Conservation (phyloP, 768 basidiomycete species). For the Grammothele lineata region DNA sequence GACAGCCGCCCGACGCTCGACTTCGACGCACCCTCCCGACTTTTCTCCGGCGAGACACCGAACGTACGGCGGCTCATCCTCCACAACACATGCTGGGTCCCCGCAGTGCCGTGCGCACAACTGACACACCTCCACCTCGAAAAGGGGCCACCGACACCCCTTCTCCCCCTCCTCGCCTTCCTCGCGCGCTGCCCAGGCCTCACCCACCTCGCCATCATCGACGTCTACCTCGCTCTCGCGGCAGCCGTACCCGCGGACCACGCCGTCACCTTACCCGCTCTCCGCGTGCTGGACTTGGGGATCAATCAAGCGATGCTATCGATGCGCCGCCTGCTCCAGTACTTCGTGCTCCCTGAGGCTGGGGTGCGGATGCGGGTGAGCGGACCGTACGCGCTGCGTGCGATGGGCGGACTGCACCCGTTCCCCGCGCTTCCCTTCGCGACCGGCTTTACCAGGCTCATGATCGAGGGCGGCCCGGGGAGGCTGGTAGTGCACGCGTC, state of each 20-base stretch:
- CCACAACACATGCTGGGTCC: constrained; percentile 11
- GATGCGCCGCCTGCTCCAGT: constrained; percentile 8
- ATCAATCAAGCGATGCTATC: constrained; percentile 8
- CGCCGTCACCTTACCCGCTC: not conserved
- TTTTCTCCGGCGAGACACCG: constrained; percentile 1
- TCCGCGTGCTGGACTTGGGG: constrained; percentile 7
- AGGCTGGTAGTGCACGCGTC: constrained; percentile 1
- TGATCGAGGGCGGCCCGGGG: not conserved
- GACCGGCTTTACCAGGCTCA: constrained; percentile 4
- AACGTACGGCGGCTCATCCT: constrained; percentile 3
- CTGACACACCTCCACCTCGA: constrained; percentile 12
- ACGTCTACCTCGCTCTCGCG: constrained; percentile 11
- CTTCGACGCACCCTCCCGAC: not conserved
- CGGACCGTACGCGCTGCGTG: constrained; percentile 8
- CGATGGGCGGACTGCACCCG: constrained; percentile 6
- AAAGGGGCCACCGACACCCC: constrained; percentile 5
- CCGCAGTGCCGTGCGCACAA: constrained; percentile 1
- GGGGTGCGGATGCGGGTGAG: not conserved
- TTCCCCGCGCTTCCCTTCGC: constrained; percentile 9
- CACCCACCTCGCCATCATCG: constrained; percentile 6
- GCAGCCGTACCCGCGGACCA: not conserved
- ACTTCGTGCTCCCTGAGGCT: constrained; percentile 4
- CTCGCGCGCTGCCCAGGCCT: constrained; percentile 10
- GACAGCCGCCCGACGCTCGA: constrained; percentile 13
- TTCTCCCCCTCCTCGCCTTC: constrained; percentile 8